These are phyloP conservation scores for Spizellomyces punctatus DNA, from an alignment of 192 early-diverging fungal genomes.

Conservation along the genomic window DNA sequence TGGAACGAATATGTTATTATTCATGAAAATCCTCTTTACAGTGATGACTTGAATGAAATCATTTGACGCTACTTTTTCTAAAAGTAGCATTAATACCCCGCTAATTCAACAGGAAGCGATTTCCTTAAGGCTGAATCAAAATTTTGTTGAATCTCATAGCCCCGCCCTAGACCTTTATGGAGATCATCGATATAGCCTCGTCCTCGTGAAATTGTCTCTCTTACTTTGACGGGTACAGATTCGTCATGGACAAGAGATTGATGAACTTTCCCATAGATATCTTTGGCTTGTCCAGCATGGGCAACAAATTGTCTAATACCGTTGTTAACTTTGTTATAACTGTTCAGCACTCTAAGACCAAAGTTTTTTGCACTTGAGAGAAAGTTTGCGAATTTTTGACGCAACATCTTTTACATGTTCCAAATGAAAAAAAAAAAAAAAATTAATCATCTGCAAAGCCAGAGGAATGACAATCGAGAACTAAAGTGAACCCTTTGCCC, in stretches of 20 bases:
- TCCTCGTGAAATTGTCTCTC: no score
- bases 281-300: background rate
- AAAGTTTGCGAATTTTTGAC: no score
- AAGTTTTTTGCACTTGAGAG: no score
- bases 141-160: background rate
- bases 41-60: no score
- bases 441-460: constrained; percentile 1
- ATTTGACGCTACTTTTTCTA: no score
- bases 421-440: no score
- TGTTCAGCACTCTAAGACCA: background rate
- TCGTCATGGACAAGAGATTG: background rate
- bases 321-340: constrained; percentile 1
- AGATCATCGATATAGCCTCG: background rate
- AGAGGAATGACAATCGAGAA: constrained; percentile 7
- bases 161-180: constrained; percentile 1
- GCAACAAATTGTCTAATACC: background rate
- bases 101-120: background rate
- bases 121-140: background rate
- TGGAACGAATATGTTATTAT: background rate
- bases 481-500: constrained; percentile 9
- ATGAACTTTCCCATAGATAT: background rate
- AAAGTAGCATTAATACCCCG: no score
- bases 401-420: no score
- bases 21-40: background rate
- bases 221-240: background rate